These are phyloP conservation scores for Luvunga scandens DNA, from an alignment of 345 rosid species.

Conservation along the genomic window DNA sequence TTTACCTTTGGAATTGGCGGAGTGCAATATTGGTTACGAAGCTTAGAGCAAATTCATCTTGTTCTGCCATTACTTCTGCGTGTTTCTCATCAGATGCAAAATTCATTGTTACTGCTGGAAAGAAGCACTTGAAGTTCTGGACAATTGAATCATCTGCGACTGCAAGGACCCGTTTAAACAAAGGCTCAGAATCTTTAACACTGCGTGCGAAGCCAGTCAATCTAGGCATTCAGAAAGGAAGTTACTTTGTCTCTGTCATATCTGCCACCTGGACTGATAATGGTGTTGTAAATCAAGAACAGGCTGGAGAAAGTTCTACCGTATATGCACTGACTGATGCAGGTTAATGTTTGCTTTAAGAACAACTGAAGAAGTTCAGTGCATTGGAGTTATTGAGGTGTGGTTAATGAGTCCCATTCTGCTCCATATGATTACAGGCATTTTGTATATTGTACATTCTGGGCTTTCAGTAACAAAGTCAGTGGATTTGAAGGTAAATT, in stretches of 20 bases:
- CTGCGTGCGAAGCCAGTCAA: conserved; percentile 57
- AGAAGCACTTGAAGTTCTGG: conserved; percentile 78
- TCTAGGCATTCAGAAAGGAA: conserved; percentile 58
- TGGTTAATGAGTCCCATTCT: conserved; percentile 10
- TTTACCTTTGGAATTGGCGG: conserved; percentile 82
- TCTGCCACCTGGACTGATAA: conserved; percentile 32
- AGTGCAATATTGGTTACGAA: conserved; percentile 52
- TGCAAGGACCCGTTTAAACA: conserved; percentile 48
- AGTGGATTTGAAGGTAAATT: conserved; percentile 58
- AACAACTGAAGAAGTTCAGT: conserved; percentile 15
- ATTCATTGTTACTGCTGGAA: conserved; percentile 71
- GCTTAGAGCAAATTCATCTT: conserved; percentile 65
- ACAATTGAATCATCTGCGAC: conserved; percentile 52
- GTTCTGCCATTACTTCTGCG: conserved; percentile 57
- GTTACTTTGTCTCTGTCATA: conserved; percentile 58
- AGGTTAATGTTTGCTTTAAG: conserved; percentile 39
- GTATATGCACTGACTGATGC: conserved; percentile 63
- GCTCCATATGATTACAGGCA: conserved; percentile 43
- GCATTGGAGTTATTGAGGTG: conserved; percentile 16
- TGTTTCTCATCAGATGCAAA: conserved; percentile 64
- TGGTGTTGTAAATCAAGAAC: conserved; percentile 29
- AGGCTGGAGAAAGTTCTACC: conserved; percentile 30
- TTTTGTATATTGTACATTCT: conserved; percentile 51
- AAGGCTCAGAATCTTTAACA: conserved; percentile 33
- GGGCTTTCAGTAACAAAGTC: conserved; percentile 47